These are phyloP conservation scores for Leersia perrieri DNA, from an alignment of 176 grass and related monocot species.

Conservation along the genomic window DNA sequence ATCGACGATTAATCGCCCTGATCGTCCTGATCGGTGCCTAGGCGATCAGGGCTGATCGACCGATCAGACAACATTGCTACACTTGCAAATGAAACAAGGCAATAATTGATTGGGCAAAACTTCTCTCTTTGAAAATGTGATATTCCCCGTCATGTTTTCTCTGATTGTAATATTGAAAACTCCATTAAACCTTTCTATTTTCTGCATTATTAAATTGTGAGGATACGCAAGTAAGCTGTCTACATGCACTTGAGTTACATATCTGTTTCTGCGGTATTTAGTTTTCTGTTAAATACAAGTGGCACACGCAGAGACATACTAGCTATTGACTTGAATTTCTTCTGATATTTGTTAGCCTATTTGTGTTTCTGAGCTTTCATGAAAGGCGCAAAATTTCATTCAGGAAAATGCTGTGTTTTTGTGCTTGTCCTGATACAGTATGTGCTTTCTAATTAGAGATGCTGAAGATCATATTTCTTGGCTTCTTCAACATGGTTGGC, in stretches of 20 bases:
- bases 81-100: conserved; percentile 16
- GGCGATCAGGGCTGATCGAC: too few relatives aligned
- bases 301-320: not conserved
- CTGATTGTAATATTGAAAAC: conserved; percentile 3
- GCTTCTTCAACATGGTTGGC: conserved; percentile 97
- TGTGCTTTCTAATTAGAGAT: conserved; percentile 70
- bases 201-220: not conserved
- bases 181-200: conserved; percentile 1
- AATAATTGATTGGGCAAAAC: not conserved
- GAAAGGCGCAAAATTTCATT: not conserved
- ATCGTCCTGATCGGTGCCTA: too few relatives aligned
- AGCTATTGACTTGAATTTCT: conserved; percentile 5
- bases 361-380: not conserved
- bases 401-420: not conserved
- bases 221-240: not conserved
- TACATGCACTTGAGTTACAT: conserved; percentile 2
- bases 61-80: too few relatives aligned
- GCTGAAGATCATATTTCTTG: conserved; percentile 98
- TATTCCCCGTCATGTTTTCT: not conserved
- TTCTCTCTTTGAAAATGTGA: conserved; percentile 5
- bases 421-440: conserved; percentile 31
- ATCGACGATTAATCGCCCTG: too few relatives aligned
- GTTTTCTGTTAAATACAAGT: not conserved
- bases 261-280: not conserved
- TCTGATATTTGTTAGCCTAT: not conserved